These are phyloP conservation scores for Rickenella mellea DNA, from an alignment of 768 basidiomycete species.

Conservation along the genomic window DNA sequence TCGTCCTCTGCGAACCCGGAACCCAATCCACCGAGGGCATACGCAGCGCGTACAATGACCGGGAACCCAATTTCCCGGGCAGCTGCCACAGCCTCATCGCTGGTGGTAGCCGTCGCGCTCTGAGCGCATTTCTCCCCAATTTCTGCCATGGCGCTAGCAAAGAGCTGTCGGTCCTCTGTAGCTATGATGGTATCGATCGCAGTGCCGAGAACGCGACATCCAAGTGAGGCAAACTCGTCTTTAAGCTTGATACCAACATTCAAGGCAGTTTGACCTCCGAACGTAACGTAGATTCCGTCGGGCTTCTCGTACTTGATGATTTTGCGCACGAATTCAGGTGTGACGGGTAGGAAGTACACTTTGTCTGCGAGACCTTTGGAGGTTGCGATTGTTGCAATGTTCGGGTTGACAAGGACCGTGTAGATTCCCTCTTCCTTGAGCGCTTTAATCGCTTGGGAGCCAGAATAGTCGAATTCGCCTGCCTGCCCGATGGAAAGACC, in stretches of 20 bases:
- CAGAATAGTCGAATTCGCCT: slow-evolving; percentile 99
- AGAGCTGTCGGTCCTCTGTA: slow-evolving; percentile 93
- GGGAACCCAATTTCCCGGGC: slow-evolving; percentile 86
- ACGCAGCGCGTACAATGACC: slow-evolving; percentile 94
- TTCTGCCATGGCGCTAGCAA: slow-evolving; percentile 88
- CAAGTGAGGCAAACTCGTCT: slow-evolving; percentile 86
- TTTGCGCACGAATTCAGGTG: slow-evolving; percentile 94
- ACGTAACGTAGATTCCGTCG: slow-evolving; percentile 97
- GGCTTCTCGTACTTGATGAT: slow-evolving; percentile 99
- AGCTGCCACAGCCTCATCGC: slow-evolving; percentile 75
- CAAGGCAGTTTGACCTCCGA: slow-evolving; percentile 95
- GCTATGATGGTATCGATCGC: slow-evolving; percentile 96
- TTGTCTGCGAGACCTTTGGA: slow-evolving; percentile 98
- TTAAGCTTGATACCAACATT: slow-evolving; percentile 97
- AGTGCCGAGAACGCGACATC: slow-evolving; percentile 90
- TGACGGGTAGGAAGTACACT: slow-evolving; percentile 98
- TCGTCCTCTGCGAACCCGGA: slow-evolving; percentile 96
- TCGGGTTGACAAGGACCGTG: slow-evolving; percentile 97
- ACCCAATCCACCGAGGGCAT: slow-evolving; percentile 91
- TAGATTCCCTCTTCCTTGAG: slow-evolving; percentile 99
- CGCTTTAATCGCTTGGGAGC: slow-evolving; percentile 98
- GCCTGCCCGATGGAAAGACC: slow-evolving; percentile 98
- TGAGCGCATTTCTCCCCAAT: slow-evolving; percentile 95
- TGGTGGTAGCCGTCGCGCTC: slow-evolving; percentile 78
- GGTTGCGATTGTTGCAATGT: slow-evolving; percentile 97